Base-by-base conservation (phyloP, 331 rosid genomes). In the Dryas integrifolia region DNA sequence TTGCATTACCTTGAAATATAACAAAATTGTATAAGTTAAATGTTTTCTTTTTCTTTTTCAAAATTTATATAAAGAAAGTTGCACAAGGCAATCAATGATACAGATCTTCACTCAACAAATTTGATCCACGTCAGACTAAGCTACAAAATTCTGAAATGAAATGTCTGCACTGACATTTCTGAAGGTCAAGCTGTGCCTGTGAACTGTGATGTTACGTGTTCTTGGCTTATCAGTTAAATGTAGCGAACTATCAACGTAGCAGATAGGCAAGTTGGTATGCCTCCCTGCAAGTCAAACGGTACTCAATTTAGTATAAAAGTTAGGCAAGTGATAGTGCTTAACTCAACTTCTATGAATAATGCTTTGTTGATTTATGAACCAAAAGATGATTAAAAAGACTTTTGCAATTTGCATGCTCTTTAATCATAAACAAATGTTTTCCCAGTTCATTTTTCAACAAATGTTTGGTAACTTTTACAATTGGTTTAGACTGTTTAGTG, bases 231-330 rank as follows among this genome's bases (percentile, higher is more conserved):
- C 12, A 21, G 38, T 38, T 60, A 51, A 38, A 50, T 14, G 15
- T 7, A 14, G 72, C 47, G 47, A 35, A 14, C n/a, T 40, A 35
- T 15, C 38, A 3, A 10, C 47, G 7, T 2, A 15, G 6, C 21
- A 14, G 56, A 50, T 16, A 14, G 56, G 18, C 15, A 5, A n/a
- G 72, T 67, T 8, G 56, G 72, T 14, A 40, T n/a, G 49, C 30
- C 53, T 26, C 58, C 58, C 72, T 67, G 72, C 48, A 38, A 67
- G 72, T 51, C 72, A 50, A 24, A 55, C 10, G 35, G 11, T 55
- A 55, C 59, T 7, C 3, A 13, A 51, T n/a, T 16, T 15, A 21
- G 24, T 30, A 30, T 30, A 30, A 30, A 30, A 30, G 35, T 30
- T 30, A 30, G 30, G 58, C 18, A 26, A 24, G 0, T 59, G 49